phyloP scores from a whole-genome alignment of 192 early-diverging fungal species.

The Mortierella claussenii region DNA sequence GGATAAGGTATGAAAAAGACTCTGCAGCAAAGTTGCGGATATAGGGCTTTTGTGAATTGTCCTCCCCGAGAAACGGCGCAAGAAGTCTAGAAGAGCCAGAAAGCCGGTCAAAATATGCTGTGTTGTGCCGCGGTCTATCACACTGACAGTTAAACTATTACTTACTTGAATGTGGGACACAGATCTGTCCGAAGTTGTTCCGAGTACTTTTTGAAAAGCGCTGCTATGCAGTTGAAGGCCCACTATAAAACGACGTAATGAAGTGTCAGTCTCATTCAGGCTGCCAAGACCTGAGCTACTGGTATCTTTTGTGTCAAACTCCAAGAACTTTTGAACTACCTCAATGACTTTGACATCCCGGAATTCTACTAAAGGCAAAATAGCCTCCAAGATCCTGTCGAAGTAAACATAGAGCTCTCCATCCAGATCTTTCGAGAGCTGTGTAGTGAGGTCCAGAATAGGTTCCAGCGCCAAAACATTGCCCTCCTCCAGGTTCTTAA shows the following conservation, averaged over 20 bases:
- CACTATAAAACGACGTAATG: conserved; percentile 53
- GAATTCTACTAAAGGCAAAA: conserved; percentile 73
- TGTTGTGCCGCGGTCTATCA: too few species aligned
- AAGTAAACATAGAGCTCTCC: conserved; percentile 89
- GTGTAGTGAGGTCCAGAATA: conserved; percentile 82
- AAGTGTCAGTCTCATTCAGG: too few species aligned
- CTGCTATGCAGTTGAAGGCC: conserved; percentile 88
- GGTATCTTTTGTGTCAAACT: neutral
- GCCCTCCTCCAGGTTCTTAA: conserved; percentile 70
- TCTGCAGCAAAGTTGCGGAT: conserved; percentile 92
- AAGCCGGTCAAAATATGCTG: too few species aligned
- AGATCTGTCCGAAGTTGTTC: conserved; percentile 76
- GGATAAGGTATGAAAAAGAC: conserved; percentile 89
- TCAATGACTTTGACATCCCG: conserved; percentile 82
- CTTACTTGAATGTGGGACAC: conserved; percentile 76
- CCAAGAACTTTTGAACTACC: conserved; percentile 42
- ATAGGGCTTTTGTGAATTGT: conserved; percentile 74
- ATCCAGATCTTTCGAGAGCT: conserved; percentile 92
- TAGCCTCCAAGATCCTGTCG: conserved; percentile 67
- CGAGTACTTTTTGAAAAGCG: conserved; percentile 91
- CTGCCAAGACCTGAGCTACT: too few species aligned
- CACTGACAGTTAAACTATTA: too few species aligned
- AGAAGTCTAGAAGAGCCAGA: conserved; percentile 71
- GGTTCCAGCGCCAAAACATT: conserved; percentile 82
- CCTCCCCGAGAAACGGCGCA: conserved; percentile 73